These are phyloP conservation scores for Brasenia schreberi DNA, from an alignment of 164 flowering plant species.

Conservation along the genomic window DNA sequence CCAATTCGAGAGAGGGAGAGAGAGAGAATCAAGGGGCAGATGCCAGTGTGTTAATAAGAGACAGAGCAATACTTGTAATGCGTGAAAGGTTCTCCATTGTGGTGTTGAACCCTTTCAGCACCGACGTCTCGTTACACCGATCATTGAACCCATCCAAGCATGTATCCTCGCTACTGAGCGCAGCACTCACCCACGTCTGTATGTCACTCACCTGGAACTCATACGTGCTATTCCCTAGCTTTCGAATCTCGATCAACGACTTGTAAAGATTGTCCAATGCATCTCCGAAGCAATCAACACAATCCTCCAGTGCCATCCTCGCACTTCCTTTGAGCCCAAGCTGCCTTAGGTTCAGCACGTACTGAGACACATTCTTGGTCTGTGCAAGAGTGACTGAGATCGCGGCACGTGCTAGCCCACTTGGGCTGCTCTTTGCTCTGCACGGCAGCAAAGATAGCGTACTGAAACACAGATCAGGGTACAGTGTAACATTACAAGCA, in stretches of 20 bases:
- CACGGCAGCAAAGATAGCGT: slow-evolving; percentile 41
- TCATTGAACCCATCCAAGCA: slow-evolving; percentile 63
- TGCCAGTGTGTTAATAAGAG: slow-evolving; percentile 47
- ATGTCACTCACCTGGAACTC: slow-evolving; percentile 37
- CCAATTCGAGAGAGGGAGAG: not conserved
- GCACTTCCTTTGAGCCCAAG: slow-evolving; percentile 13
- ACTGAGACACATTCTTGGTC: slow-evolving; percentile 20
- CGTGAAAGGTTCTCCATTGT: slow-evolving; percentile 23
- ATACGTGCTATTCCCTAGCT: slow-evolving; percentile 23
- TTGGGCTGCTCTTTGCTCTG: slow-evolving; percentile 30
- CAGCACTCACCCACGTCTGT: slow-evolving; percentile 66
- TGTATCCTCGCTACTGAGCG: slow-evolving; percentile 51
- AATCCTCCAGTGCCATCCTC: slow-evolving; percentile 36
- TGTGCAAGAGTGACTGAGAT: slow-evolving; percentile 52
- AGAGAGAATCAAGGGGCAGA: not conserved
- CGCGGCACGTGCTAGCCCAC: slow-evolving; percentile 66
- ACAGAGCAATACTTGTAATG: slow-evolving; percentile 66
- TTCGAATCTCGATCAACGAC: slow-evolving; percentile 40
- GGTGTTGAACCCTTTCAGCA: slow-evolving; percentile 9
- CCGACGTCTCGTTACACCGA: slow-evolving; percentile 11
- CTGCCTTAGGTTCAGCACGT: slow-evolving; percentile 14
- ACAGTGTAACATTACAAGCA: slow-evolving; percentile 61
- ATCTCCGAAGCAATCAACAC: slow-evolving; percentile 44
- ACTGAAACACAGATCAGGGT: slow-evolving; percentile 44
- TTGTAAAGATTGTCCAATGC: slow-evolving; percentile 36